Evolutionary conservation across 2,329 filamentous ascomycete species (phyloP), one percentile per base, ranked within the genome.

Genomic region (Aureobasidium zeae): DNA sequence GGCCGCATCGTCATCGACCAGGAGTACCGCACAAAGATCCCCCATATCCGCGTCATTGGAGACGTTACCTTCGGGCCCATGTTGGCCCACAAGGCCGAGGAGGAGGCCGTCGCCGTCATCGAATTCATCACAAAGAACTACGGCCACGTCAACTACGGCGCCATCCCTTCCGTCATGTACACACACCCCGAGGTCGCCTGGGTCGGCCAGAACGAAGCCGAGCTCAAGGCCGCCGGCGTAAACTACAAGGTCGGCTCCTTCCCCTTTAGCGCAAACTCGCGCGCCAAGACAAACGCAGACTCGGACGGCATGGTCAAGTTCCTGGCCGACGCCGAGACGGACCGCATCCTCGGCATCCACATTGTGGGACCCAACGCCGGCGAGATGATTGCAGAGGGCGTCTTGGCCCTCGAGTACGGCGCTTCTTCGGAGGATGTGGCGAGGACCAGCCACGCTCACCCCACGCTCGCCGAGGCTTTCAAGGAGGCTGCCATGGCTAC

Each of bases 401-500:
- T 88, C 10, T 73, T 98, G 59, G 91, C 91, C 46, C 73, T 98
- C 38, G 91, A 98, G 72, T 98, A 98, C 61, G 91, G 91, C 52
- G 91, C 91, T 21, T 91, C 84, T 52, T 88, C 80, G 57, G 91
- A 98, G 71, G 91, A 95, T 66, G 86, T 94, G 61, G 87, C 83
- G 49, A 79, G 91, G 61, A 96, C 91, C 52, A 91, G 86, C 68
- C 91, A 98, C 69, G 91, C 91, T 45, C 91, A 98, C 70, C 91
- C 91, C 45, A 95, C 88, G 39, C 75, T 98, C 48, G 81, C 89
- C 17, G 91, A 98, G 73, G 91, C 91, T 32, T 96, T 98, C 77
- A 98, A 98, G 76, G 91, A 98, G 77, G 91, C 91, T 59, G 91
- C 91, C 55, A 96, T 98, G 91, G 85, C 86, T 50, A 95, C 89